Conservation (phyloP, 225 moss, liverwort and hornwort genomes). For the Marchantia paleacea region DNA sequence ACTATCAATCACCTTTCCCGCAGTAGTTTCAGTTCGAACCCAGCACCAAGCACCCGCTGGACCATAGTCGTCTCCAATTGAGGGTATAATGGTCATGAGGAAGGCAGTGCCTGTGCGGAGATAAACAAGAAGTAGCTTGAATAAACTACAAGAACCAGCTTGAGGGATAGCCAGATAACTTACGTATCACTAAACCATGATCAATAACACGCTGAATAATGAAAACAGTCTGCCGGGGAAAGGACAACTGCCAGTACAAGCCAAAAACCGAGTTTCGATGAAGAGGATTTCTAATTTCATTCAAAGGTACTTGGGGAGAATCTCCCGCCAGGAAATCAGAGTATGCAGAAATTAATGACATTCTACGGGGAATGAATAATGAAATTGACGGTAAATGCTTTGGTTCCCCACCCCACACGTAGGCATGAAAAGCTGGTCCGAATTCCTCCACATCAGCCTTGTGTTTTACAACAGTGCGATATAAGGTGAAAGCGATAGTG, state of each 20-base stretch:
- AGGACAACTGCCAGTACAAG: no score
- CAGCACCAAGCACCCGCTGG: slow-evolving; percentile 72
- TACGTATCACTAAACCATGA: no score
- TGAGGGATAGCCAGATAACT: no score
- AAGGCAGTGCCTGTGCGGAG: slow-evolving; percentile 45
- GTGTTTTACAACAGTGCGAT: slow-evolving; percentile 64
- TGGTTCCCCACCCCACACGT: slow-evolving; percentile 56
- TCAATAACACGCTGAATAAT: no score
- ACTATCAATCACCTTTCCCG: slow-evolving; percentile 49
- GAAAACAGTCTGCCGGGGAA: no score
- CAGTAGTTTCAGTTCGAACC: slow-evolving; percentile 62
- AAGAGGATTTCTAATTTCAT: no score
- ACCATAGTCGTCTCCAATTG: slow-evolving; percentile 66
- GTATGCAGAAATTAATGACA: background rate
- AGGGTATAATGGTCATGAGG: slow-evolving; percentile 63
- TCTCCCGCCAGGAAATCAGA: background rate
- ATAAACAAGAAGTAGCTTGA: background rate
- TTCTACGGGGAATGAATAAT: no score
- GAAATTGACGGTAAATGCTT: background rate
- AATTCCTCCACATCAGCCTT: slow-evolving; percentile 68
- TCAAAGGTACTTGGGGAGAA: no score
- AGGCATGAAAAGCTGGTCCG: slow-evolving; percentile 52
- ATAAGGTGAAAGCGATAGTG: slow-evolving; percentile 66
- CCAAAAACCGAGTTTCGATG: no score
- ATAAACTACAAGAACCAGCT: background rate